Evolutionary conservation across 495 filamentous ascomycete genomes (phyloP).

Genomic region (Penicillium lividum): DNA sequence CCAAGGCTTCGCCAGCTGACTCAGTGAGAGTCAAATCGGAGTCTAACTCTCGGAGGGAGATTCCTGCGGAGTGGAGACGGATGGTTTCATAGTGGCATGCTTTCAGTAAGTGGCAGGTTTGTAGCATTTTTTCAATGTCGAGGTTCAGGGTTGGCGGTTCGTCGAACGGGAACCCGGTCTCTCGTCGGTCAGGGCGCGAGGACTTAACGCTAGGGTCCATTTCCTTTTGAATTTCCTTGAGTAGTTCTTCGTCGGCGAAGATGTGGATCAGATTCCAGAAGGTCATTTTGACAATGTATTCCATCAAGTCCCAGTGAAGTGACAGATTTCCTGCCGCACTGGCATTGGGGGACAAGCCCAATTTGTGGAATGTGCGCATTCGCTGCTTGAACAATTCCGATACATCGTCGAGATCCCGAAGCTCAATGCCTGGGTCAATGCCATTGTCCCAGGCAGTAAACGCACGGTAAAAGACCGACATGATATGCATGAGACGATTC

Average conservation of each 20-base stretch:
- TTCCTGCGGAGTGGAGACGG: conserved; percentile 51
- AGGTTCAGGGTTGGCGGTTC: conserved; percentile 54
- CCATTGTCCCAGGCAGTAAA: conserved; percentile 49
- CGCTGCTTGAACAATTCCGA: conserved; percentile 49
- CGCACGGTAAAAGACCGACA: conserved; percentile 52
- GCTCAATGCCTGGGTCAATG: conserved; percentile 44
- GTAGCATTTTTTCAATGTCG: conserved; percentile 44
- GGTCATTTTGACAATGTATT: conserved; percentile 50
- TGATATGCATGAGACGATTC: conserved; percentile 45
- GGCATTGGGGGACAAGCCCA: conserved; percentile 31
- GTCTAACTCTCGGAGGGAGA: conserved; percentile 45
- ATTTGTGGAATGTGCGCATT: conserved; percentile 37
- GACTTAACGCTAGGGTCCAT: conserved; percentile 48
- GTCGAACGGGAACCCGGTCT: conserved; percentile 52
- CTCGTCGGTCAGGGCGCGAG: conserved; percentile 41
- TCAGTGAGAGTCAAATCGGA: conserved; percentile 48
- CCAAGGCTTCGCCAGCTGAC: conserved; percentile 38
- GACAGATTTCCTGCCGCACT: conserved; percentile 41
- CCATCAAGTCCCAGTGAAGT: conserved; percentile 56
- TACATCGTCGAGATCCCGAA: conserved; percentile 56
- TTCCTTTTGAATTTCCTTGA: conserved; percentile 55
- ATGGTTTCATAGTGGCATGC: conserved; percentile 56
- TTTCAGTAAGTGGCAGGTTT: conserved; percentile 52
- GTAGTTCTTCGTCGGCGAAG: conserved; percentile 43
- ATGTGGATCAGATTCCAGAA: conserved; percentile 62